phyloP scores from a whole-genome alignment of 1,284 basidiomycete genomes.

The Puccinia triticina region DNA sequence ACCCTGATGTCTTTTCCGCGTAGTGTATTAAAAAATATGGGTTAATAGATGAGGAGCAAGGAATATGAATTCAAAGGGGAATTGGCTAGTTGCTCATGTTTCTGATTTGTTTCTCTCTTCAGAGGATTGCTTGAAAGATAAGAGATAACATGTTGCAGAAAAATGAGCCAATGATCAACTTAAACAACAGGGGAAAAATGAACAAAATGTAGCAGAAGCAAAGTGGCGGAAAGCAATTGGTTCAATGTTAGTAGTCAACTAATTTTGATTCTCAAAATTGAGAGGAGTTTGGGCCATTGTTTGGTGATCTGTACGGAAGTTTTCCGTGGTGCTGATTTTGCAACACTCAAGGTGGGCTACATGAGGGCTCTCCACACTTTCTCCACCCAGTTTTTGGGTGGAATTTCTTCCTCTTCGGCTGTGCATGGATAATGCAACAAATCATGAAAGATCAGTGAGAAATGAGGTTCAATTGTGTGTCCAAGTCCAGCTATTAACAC shows the following conservation, averaged over 20 bases:
- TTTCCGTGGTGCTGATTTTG: neutral
- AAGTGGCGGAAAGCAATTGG: neutral
- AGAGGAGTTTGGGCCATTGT: neutral
- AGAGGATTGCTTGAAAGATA: no score
- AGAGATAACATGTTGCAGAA: neutral
- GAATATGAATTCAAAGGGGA: no score
- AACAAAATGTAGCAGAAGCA: neutral
- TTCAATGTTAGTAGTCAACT: neutral
- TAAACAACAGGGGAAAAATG: neutral
- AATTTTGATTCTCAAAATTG: neutral
- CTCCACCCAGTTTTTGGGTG: slow-evolving; percentile 39
- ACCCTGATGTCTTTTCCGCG: no score
- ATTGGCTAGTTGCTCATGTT: no score
- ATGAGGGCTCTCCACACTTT: slow-evolving; percentile 47
- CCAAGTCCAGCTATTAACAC: neutral
- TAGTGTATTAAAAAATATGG: no score
- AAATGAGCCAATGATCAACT: neutral
- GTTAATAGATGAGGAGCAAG: no score
- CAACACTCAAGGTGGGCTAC: neutral
- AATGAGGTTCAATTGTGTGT: neutral
- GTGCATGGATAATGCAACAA: neutral
- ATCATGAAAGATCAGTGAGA: neutral
- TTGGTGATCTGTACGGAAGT: neutral
- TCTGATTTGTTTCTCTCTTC: no score
- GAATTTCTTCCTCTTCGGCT: slow-evolving; percentile 49